Percentiles rank a stretch among this genome's conserved stretches.
Evolutionary conservation across 306 rosid species (phyloP).

Genomic region (Oxytropis ochrocephala): DNA sequence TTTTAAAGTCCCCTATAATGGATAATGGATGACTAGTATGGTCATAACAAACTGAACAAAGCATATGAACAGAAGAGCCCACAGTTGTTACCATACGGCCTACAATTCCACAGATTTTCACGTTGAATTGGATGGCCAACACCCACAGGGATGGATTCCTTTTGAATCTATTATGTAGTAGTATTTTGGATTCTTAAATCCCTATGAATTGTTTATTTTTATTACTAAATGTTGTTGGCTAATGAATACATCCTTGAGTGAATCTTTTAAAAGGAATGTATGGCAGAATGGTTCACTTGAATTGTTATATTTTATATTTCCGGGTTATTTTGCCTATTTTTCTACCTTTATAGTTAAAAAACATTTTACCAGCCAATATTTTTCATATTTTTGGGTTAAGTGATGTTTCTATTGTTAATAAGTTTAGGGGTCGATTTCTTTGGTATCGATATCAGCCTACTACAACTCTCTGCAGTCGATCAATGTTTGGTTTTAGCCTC

Average conservation of each 20-base stretch:
- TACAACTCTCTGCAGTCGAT: too few relatives aligned
- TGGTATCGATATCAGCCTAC: background rate
- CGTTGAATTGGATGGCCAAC: slow-evolving; percentile 34
- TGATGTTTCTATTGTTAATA: background rate
- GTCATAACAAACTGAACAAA: slow-evolving; percentile 27
- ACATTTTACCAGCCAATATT: background rate
- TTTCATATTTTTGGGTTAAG: background rate
- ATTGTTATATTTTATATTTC: slow-evolving; percentile 15
- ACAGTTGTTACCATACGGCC: slow-evolving; percentile 33
- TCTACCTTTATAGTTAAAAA: background rate
- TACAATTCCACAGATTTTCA: slow-evolving; percentile 40
- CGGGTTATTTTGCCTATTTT: slow-evolving; percentile 8
- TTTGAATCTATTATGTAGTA: slow-evolving; percentile 26
- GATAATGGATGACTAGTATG: slow-evolving; percentile 20
- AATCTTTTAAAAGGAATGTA: slow-evolving; percentile 21
- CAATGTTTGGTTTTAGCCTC: too few relatives aligned
- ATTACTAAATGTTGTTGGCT: slow-evolving; percentile 15
- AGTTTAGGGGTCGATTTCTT: background rate
- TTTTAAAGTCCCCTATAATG: slow-evolving; percentile 28
- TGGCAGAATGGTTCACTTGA: slow-evolving; percentile 16
- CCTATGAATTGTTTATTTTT: slow-evolving; percentile 27
- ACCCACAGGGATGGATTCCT: slow-evolving; percentile 27
- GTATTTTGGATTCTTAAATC: slow-evolving; percentile 30
- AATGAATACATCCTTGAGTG: slow-evolving; percentile 22
- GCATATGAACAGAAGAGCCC: slow-evolving; percentile 19